Evolutionary conservation across 2,329 filamentous ascomycete genomes (phyloP), one percentile per base, ranked within the genome.

Genomic region (Epichloe festucae): DNA sequence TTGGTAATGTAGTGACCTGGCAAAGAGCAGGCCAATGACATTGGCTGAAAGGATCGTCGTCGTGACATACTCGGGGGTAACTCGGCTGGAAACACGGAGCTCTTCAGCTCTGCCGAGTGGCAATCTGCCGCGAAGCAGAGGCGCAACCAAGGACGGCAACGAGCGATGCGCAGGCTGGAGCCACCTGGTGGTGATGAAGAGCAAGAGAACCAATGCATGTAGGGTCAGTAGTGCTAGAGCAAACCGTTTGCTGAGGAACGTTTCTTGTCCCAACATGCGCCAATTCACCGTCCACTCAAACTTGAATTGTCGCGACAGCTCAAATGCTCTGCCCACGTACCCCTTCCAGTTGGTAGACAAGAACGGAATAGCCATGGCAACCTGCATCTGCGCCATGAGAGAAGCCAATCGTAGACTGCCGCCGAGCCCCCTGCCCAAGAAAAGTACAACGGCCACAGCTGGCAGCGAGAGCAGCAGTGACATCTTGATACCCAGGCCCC

Each of bases 281-380:
- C 93, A 98, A 68, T 98, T 98, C 58, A 98, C 93, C 0, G 93
- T 98, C 93, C 93, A 98, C 69, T 91, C 89, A 74, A 91, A 97
- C 60, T 95, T 76, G 70, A 98, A 98, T 60, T 88, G 82, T 51
- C 93, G 78, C 46, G 87, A 89, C 53, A 98, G 77, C 70, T 98
- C 89, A 64, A 98, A 98, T 0, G 93, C 89, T 56, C 86, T 77
- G 46, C 79, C 78, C 17, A 94, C 64, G 65, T 98, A 98, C 31
- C 84, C 87, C 53, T 69, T 67, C 19, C 82, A 68, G 58, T 89
- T 85, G 41, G 71, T 71, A 10, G 74, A 65, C 21, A 87, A 65
- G 68, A 96, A 97, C 0, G 89, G 89, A 43, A 73, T 61, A 46
- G 71, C 77, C 36, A 81, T 71, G 56, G 77, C 65, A 60, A 93